Base-by-base conservation (phyloP, 1,139 yeast species). In the Yamadazyma oceani region DNA sequence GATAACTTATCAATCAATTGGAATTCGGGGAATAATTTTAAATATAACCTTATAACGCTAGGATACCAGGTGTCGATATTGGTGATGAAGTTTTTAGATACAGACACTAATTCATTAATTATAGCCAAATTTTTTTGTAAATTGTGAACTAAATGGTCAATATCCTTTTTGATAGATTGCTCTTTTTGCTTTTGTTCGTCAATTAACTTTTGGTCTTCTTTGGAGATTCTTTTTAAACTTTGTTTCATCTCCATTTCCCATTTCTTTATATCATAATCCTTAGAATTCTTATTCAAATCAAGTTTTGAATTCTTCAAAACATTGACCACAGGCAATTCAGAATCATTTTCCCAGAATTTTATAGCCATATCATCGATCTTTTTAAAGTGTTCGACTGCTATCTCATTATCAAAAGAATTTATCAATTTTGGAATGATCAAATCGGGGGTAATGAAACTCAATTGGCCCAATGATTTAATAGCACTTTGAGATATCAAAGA, bases 211-310 rank as follows among this genome's bases (percentile, higher is more conserved):
- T 80, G 85, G 43, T 92, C 96, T 52, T 89, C 97, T 49, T 80
- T 85, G 8, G 95, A 73, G 35, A 83, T 66, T 52, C 83, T 85
- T 1, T 84, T 82, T 40, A 88, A 69, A 54, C 87, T 92, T 47
- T 80, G 80, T 50, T 90, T 78, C 33, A 92, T 75, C 36, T 77
- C 76, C 51, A 84, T 90, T 58, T 92, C 98, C 97, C 98, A 92
- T 54, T 86, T 82, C 45, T 78, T 70, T 12, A 89, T 85, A 50
- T 86, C 95, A 54, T 86, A 87, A 52, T 89, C 96, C 54, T 80
- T 87, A 3, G 85, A 63, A 54, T 86, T 86, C 53, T 85, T 86
- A 42, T 67, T 69, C 21, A 59, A 60, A 2, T 52, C 57, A 50
- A 71, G 66, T 34, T 69, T 66, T 11, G 44, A 36, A n/a, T 39